Evolutionary conservation across 176 grass and related monocot species (phyloP), one percentile per base, ranked within the genome.

Genomic region (Oryza glumipatula): DNA sequence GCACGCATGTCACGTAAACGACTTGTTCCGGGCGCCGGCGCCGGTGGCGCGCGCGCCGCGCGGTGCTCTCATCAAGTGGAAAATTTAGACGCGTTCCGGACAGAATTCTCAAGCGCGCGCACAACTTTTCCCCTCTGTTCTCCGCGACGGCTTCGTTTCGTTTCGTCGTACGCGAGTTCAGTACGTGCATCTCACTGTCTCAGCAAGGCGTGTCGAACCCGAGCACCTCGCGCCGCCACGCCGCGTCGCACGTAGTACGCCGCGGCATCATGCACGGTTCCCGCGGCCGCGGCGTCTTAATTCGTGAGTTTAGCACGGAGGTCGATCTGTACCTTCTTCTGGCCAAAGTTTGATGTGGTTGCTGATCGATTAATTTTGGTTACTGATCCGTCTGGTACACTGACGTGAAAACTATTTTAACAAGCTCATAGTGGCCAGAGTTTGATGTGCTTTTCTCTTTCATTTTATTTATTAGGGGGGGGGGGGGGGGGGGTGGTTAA

Each of bases 121-220:
- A 7, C 43, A 10, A 11, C 56, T n/a, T 22, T 32, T 32, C 30
- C 56, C 3, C 52, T 52, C 49, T 52, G 49, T 13, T 14, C 15
- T 1, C 51, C 51, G 5, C 15, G 51, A 54, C 16, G 16, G 52
- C 52, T 7, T 21, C 52, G 14, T 51, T 16, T 19, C 51, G 56
- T 61, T 12, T 61, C 52, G 52, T 56, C 52, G 52, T 52, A 56
- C 52, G 47, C 12, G 13, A 49, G 47, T 15, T 15, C 47, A 41
- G 39, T 41, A 44, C 43, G 71, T 30, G 28, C 28, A 30, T 32
- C 30, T 32, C 30, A 3, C 30, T 32, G 30, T 76, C 52, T 45
- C 54, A 60, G 69, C 70, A 76, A 41, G 80, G 67, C 67, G 76
- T 79, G 5, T 80, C 36, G 56, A 68, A 79, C 74, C 81, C 17